Percentiles rank a stretch among this genome's conserved stretches.
phyloP scores from a whole-genome alignment of 2,329 filamentous ascomycete species.

The Apiospora kogelbergensis region DNA sequence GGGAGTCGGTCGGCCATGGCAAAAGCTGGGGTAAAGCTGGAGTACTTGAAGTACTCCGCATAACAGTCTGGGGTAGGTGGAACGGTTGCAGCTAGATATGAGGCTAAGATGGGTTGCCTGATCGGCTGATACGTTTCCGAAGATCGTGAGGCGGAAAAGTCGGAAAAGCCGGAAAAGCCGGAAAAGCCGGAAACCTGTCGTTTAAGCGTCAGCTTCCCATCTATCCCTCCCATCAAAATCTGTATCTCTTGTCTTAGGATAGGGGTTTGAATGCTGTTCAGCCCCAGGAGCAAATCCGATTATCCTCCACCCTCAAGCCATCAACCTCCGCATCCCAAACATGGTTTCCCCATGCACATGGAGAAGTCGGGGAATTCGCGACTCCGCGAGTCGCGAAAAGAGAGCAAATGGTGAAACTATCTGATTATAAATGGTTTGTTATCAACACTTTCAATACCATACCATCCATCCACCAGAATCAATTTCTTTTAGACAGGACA shows the following conservation, averaged over 20 bases:
- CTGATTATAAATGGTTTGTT: background rate
- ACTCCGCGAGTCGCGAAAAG: background rate
- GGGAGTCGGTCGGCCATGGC: background rate
- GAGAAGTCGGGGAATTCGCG: background rate
- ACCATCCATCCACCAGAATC: background rate
- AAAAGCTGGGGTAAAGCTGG: constrained; percentile 1
- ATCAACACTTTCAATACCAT: background rate
- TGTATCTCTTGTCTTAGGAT: too few species aligned
- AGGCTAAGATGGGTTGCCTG: background rate
- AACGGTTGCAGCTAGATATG: background rate
- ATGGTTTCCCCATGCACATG: background rate
- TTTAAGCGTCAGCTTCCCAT: background rate
- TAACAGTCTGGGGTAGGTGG: background rate
- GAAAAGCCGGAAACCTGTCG: background rate
- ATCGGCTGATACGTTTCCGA: background rate
- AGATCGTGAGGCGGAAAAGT: background rate
- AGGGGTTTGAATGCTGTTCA: too few species aligned
- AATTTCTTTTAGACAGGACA: background rate
- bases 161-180: too few species aligned
- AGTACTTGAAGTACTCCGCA: background rate
- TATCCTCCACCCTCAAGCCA: background rate
- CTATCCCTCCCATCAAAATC: too few species aligned
- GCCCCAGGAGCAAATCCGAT: background rate
- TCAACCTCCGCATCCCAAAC: background rate
- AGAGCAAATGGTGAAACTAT: background rate